These are phyloP conservation scores for Digitaria exilis DNA, from an alignment of 202 grass and related monocot species.

Conservation along the genomic window DNA sequence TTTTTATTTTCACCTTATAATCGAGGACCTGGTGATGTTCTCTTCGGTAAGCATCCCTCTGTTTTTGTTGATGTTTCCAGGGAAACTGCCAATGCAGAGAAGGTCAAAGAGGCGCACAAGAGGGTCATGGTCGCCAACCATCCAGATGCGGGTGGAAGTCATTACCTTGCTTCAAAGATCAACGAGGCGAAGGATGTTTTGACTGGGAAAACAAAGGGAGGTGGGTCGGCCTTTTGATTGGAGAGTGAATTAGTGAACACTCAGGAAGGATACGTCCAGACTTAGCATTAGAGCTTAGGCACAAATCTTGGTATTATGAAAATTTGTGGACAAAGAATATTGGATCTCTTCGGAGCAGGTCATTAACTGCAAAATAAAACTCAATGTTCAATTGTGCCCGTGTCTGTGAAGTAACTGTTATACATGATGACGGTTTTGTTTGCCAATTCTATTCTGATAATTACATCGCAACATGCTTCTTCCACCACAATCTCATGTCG, in stretches of 20 bases:
- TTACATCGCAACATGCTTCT: background rate
- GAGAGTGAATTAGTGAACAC: background rate
- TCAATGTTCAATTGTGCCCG: background rate
- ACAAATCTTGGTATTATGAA: background rate
- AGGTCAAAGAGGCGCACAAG: conserved; percentile 93
- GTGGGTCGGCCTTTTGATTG: conserved; percentile 79
- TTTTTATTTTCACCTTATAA: background rate
- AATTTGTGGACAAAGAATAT: conserved; percentile 14
- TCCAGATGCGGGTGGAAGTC: conserved; percentile 83
- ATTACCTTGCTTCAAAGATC: conserved; percentile 97
- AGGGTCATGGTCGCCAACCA: conserved; percentile 98
- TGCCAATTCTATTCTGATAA: background rate
- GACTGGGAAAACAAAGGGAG: conserved; percentile 80
- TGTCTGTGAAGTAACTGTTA: conserved; percentile 2
- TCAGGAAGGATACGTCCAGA: background rate
- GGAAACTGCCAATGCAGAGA: conserved; percentile 72
- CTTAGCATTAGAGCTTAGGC: conserved; percentile 27
- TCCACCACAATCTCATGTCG: background rate
- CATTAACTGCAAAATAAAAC: conserved; percentile 9
- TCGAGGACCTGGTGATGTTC: background rate
- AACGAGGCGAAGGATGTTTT: conserved; percentile 92
- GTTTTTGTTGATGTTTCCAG: conserved; percentile 42
- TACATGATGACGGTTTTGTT: conserved; percentile 32
- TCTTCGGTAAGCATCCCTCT: background rate
- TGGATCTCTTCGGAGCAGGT: conserved; percentile 7